Conservation (phyloP, 2,329 filamentous ascomycete species). For the Fusarium gaditjirri region DNA sequence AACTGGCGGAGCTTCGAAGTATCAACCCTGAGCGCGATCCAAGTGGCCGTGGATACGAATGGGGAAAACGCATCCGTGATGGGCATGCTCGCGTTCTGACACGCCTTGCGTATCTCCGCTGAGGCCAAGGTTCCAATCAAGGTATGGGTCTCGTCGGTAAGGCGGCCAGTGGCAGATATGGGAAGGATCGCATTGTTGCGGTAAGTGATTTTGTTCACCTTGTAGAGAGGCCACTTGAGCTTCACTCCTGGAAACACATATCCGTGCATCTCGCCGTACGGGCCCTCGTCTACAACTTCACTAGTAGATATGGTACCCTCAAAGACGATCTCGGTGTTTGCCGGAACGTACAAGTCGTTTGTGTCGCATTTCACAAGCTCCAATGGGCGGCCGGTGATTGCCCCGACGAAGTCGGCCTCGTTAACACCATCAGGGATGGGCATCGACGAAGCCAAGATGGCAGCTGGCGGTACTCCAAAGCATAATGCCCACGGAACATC, state of each 20-base stretch:
- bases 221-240: constrained; percentile 11
- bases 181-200: constrained; percentile 21
- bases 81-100: constrained; percentile 48
- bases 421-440: constrained; percentile 51
- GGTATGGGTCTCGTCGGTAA: constrained; percentile 23
- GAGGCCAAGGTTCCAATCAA: constrained; percentile 23
- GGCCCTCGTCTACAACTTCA: constrained; percentile 57
- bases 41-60: constrained; percentile 59
- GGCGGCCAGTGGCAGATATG: constrained; percentile 10
- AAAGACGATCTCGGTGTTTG: constrained; percentile 61
- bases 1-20: constrained; percentile 62
- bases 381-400: constrained; percentile 55
- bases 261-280: constrained; percentile 57
- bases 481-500: constrained; percentile 61
- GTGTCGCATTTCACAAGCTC: constrained; percentile 63
- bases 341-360: constrained; percentile 59
- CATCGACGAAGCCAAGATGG: constrained; percentile 60
- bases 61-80: constrained; percentile 56
- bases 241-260: constrained; percentile 1
- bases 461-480: constrained; percentile 62
- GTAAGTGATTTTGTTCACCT: constrained; percentile 21
- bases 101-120: background rate
- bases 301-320: constrained; percentile 53
- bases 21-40: constrained; percentile 65
- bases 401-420: constrained; percentile 60